Base-by-base conservation (phyloP, 1,284 basidiomycete genomes). In the Sanghuangporus sanghuang region DNA sequence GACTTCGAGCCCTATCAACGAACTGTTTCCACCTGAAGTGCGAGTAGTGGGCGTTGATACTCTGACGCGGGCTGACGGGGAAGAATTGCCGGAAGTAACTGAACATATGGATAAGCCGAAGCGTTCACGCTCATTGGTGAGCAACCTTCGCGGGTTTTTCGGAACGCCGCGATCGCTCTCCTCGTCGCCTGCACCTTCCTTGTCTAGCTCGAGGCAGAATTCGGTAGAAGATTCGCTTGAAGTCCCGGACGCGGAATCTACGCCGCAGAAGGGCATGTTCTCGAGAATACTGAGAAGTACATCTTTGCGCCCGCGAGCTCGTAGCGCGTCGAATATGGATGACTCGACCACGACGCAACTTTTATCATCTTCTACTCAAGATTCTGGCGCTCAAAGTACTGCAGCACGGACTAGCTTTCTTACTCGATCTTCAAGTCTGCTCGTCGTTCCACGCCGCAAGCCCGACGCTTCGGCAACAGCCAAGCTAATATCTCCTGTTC, bases 91-190 rank as follows among this genome's bases (percentile, higher is more conserved):
- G 1, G 59, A 46, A 14, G 36, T 52, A 9, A 2, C 58, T 8
- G 71, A 68, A 14, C 64, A 64, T n/a, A 67, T 70, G 18, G 70
- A 66, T 64, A 64, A 68, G 16, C 80, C 81, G 12, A 80, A 81
- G 67, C 76, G 80, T 44, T 75, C 80, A 52, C 77, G 73, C 23
- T 83, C 81, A 21, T 76, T 83, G 75, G 76, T 82, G 57, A 78
- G 79, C 68, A 82, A 81, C 64, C 77, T 82, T 55, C 72, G 76
- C 52, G 76, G 74, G 48, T 72, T 78, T 64, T 81, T 82, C 62
- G 59, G 59, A 14, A 70, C 72, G 64, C 71, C 74, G 55, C 71
- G 71, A 2, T 65, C 77, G 5, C 61, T 74, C 11, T 73, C 76
- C 18, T 76, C 77, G 4, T 73, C 74, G 46, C 62, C 69, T 54